Conservation (phyloP, 345 rosid genomes). For the Gossypium turneri region DNA sequence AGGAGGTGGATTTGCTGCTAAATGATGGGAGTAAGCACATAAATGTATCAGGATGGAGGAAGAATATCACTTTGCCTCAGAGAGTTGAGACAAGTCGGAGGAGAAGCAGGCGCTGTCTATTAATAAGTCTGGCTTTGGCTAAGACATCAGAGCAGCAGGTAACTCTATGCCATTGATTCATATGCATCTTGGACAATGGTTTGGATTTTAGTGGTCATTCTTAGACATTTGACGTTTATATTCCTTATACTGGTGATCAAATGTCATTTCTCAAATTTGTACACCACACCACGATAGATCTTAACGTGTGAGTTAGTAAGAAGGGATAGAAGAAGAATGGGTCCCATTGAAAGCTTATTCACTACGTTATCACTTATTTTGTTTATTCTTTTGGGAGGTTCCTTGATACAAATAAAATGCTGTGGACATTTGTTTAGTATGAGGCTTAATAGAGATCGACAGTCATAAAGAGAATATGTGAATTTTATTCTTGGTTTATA, state of each 20-base stretch:
- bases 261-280: conserved; percentile 1
- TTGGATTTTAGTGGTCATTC: not conserved
- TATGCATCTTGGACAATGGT: not conserved
- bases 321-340: not conserved
- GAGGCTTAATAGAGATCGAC: not conserved
- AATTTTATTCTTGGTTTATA: conserved; percentile 1
- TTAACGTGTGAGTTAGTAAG: conserved; percentile 6
- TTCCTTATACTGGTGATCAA: not conserved
- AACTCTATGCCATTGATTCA: conserved; percentile 7
- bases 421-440: not conserved
- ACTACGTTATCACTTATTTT: not conserved
- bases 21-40: conserved; percentile 99
- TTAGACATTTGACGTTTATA: conserved; percentile 5
- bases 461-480: not conserved
- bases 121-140: conserved; percentile 94
- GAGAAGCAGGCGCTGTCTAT: conserved; percentile 88
- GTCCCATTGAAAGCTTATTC: not conserved
- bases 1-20: conserved; percentile 97
- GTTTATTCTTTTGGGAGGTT: not conserved
- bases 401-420: not conserved
- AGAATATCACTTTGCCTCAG: conserved; percentile 61
- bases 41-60: conserved; percentile 91
- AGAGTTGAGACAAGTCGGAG: conserved; percentile 94
- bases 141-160: conserved; percentile 84
- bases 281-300: not conserved